phyloP scores from a whole-genome alignment of 23 red algal species.

The Agarophyton chilense region DNA sequence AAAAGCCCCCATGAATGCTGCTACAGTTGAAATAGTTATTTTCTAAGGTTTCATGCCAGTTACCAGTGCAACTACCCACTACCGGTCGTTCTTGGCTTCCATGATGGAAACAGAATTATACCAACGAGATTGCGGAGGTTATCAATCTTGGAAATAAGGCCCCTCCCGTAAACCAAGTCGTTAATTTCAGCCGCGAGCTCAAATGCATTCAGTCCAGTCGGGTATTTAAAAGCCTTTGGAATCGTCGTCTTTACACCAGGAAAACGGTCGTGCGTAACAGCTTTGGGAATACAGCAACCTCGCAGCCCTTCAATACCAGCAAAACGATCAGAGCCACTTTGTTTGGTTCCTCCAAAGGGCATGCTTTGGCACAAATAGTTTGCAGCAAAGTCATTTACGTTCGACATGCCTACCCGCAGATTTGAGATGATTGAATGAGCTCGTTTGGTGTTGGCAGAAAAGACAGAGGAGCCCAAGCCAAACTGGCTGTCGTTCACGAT shows the following conservation, averaged over 20 bases:
- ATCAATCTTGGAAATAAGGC: constrained; percentile 52
- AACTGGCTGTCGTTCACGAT: constrained; percentile 82
- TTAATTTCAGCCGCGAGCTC: constrained; percentile 73
- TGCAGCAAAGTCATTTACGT: constrained; percentile 95
- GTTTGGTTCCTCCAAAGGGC: constrained; percentile 94
- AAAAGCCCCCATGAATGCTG: too few relatives aligned
- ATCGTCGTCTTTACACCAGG: constrained; percentile 72
- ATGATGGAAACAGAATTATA: constrained; percentile 44
- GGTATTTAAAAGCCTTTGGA: constrained; percentile 77
- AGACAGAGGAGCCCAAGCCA: constrained; percentile 85
- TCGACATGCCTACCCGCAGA: constrained; percentile 87
- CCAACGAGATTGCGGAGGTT: constrained; percentile 61
- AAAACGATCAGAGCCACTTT: constrained; percentile 93
- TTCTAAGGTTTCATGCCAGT: too few relatives aligned
- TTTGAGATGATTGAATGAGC: constrained; percentile 32
- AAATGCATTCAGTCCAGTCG: constrained; percentile 45
- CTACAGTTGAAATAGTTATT: too few relatives aligned
- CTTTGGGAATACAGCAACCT: constrained; percentile 86
- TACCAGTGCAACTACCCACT: constrained; percentile 37
- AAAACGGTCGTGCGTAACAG: constrained; percentile 79
- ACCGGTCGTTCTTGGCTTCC: constrained; percentile 46
- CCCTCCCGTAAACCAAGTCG: constrained; percentile 66
- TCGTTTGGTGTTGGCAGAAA: constrained; percentile 45
- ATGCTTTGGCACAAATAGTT: constrained; percentile 97
- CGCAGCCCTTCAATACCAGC: constrained; percentile 95